Base-by-base conservation (phyloP, 2,329 filamentous ascomycete genomes). In the Trichoderma asperellum region DNA sequence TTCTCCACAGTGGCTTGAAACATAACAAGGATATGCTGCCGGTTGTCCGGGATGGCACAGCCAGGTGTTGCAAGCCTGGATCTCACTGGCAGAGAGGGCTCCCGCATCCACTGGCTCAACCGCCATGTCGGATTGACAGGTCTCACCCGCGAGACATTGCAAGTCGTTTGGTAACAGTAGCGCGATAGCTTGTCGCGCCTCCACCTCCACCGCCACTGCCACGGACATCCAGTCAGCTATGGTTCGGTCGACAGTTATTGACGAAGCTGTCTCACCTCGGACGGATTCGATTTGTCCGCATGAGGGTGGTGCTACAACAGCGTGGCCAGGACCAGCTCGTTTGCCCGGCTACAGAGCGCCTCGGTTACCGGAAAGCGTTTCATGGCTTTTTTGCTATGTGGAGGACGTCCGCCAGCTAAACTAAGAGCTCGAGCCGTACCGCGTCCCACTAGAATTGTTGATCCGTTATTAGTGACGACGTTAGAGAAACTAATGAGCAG, bases 381-480 rank as follows among this genome's bases (percentile, higher is more conserved):
- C 55, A 47, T 52, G 68, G n/a, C 10, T 43, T 49, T 43, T 64
- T 43, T 43, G 47, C 35, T 57, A 57, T 62, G 67, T 64, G 67
- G 67, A 64, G 67, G 60, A 58, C 29, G 67, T 63, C 60, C 34
- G 55, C 43, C 68, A 68, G 69, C 60, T n/a, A 61, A 68, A 69
- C 62, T 72, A 70, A 70, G 63, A 69, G 61, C 66, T 68, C 70
- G 72, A 72, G 72, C 70, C 72, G 72, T 70, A 72, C 71, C 71
- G 71, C 65, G 70, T 72, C 68, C 71, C 71, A 71, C 70, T 43
- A 14, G 21, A 59, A 53, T n/a, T 66, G 55, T 58, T 66, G 53
- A 65, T 52, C 53, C 63, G 29, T 66, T 43, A 11, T 57, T 43
- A 32, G 62, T 34, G 35, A 56, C 35, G 52, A 34, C 34, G 16